Evolutionary conservation across 2,329 filamentous ascomycete genomes (phyloP).

Genomic region (Sarocladium kiliense): DNA sequence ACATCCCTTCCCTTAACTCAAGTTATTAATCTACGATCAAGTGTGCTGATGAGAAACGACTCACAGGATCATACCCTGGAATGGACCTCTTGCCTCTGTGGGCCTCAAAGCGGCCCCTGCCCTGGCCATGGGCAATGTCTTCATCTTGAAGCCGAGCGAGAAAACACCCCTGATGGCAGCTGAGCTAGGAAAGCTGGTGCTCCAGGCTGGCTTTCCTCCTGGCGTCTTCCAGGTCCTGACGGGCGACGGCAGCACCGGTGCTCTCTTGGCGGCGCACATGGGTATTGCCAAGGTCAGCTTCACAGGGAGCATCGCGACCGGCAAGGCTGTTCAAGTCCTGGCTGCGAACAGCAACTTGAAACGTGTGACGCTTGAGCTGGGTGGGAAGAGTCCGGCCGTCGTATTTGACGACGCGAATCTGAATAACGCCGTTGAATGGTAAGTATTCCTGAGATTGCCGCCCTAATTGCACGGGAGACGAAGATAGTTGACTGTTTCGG

Average conservation of each 20-base stretch:
- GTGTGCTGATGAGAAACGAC: too few species aligned
- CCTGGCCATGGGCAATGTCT: slow-evolving; percentile 37
- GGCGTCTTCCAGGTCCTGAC: slow-evolving; percentile 41
- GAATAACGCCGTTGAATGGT: slow-evolving; percentile 49
- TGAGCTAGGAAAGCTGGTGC: slow-evolving; percentile 28
- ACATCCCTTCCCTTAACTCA: background rate
- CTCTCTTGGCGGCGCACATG: slow-evolving; percentile 59
- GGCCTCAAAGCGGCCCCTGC: slow-evolving; percentile 36
- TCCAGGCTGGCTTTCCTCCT: slow-evolving; percentile 36
- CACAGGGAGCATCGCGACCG: slow-evolving; percentile 66
- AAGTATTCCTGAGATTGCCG: background rate
- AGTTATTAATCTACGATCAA: slow-evolving; percentile 13
- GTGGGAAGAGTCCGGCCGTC: slow-evolving; percentile 58
- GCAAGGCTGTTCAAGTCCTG: slow-evolving; percentile 65
- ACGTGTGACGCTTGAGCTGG: slow-evolving; percentile 58
- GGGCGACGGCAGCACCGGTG: slow-evolving; percentile 62
- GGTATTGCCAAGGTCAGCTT: slow-evolving; percentile 70
- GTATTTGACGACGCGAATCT: slow-evolving; percentile 61
- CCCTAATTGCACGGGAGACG: background rate
- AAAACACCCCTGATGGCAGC: slow-evolving; percentile 36
- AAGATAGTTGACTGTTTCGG: background rate
- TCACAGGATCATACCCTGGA: slow-evolving; percentile 37
- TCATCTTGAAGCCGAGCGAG: slow-evolving; percentile 39
- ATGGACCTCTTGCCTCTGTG: slow-evolving; percentile 30
- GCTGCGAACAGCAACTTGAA: slow-evolving; percentile 58